Base-by-base conservation (phyloP, 176 grass and related monocot species). In the Musa acuminata region DNA sequence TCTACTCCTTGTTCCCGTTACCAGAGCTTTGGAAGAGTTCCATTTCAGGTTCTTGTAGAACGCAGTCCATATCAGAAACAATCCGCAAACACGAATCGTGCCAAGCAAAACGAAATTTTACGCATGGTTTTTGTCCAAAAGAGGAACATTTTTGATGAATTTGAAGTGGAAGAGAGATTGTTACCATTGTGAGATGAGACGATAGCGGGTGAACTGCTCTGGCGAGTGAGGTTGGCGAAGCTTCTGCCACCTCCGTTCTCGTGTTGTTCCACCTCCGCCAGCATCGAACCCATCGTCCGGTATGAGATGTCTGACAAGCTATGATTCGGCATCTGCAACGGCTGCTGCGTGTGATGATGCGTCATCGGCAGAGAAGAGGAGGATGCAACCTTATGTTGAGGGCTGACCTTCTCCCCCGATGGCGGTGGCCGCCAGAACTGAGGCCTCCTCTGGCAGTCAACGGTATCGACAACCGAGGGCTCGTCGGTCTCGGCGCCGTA, bases 121-220 rank as follows among this genome's bases (percentile, higher is more conserved):
- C 57, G 20, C 17, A 14, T 62, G 57, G 20, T 62, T n/a, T n/a
- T 62, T 62, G 57, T 62, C 6, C 57, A 14, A 62, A 4, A 62
- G 14, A 8, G 20, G 57, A n/a, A 62, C 14, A 1, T 8, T 62
- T 14, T 17, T 14, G 17, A 62, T 14, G 57, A 62, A 62, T 62
- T 62, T 21, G 12, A n/a, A 21, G 9, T 11, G 51, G 64, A 13
- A 13, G 22, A 55, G 24, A 78, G 74, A 82, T 62, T 49, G 86
- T 58, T 83, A 90, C 87, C 72, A 82, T 91, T 91, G 81, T 89
- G 83, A 77, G 87, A 84, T 75, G 87, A 89, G 75, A 91, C 79
- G 21, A 87, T 90, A 16, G 94, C 87, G 1, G 94, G 90, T n/a
- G 90, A 93, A 90, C 94, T 97, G 70, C 81, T 92, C 67, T 92